These are phyloP conservation scores for Tricholomella constricta DNA, from an alignment of 768 basidiomycete genomes.

Conservation along the genomic window DNA sequence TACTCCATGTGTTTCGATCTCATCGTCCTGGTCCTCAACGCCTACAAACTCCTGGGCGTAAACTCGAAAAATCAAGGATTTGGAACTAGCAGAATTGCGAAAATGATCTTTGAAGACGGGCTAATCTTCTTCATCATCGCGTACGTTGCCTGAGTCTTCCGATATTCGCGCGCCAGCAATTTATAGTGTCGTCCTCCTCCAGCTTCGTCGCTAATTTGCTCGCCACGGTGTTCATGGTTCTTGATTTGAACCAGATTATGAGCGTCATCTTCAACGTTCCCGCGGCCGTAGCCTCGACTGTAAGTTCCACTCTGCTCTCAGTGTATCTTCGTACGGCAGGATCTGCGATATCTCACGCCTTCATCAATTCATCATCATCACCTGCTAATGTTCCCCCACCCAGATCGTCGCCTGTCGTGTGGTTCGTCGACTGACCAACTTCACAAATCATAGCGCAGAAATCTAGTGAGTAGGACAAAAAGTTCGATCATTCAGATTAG, in stretches of 20 bases:
- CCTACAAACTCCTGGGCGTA: conserved; percentile 52
- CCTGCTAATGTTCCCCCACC: not conserved
- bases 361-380: not conserved
- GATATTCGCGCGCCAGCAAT: not conserved
- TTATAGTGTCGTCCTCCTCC: not conserved
- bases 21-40: conserved; percentile 57
- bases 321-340: not conserved
- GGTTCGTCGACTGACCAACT: conserved; percentile 60
- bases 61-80: conserved; percentile 21
- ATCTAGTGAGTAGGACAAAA: conserved; percentile 42
- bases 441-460: conserved; percentile 42
- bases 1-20: conserved; percentile 80
- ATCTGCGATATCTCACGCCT: not conserved
- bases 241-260: conserved; percentile 70
- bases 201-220: conserved; percentile 45
- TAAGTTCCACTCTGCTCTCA: conserved; percentile 27
- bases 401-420: conserved; percentile 63
- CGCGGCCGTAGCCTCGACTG: conserved; percentile 55
- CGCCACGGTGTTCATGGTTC: conserved; percentile 64
- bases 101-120: conserved; percentile 71
- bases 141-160: conserved; percentile 37
- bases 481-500: not conserved
- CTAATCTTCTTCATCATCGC: conserved; percentile 77
- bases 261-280: conserved; percentile 66
- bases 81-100: conserved; percentile 49